Conservation (phyloP, 441 rosid species). For the Iberis amara region DNA sequence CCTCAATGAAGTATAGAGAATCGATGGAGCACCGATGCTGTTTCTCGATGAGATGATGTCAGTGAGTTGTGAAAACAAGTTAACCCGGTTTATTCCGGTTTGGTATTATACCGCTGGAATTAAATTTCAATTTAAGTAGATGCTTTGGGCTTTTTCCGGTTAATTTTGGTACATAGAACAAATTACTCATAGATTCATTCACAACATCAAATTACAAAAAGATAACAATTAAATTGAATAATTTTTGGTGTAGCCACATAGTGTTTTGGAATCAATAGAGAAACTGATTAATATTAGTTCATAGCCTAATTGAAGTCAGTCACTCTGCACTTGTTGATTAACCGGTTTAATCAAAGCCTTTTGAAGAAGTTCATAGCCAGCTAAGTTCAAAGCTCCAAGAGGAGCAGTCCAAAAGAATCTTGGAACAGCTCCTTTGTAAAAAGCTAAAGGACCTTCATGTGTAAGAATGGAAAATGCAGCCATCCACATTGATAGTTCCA, state of each 20-base stretch:
- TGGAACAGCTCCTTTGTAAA: constrained; percentile 87
- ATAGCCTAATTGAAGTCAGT: not conserved
- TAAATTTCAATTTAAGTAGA: not conserved
- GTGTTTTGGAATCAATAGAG: no score
- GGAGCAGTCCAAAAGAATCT: constrained; percentile 97
- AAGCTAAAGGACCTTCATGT: constrained; percentile 72
- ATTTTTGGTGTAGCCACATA: no score
- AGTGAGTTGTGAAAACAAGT: not conserved
- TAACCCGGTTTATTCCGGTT: constrained; percentile 2
- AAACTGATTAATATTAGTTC: not conserved
- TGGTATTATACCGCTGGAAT: not conserved
- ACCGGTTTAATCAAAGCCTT: constrained; percentile 53
- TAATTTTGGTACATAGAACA: no score
- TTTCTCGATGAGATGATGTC: constrained; percentile 16
- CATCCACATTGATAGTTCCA: constrained; percentile 59
- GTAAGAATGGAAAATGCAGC: constrained; percentile 61
- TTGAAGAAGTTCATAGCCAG: constrained; percentile 79
- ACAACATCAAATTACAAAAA: not conserved
- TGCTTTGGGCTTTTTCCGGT: no score
- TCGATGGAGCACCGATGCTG: not conserved
- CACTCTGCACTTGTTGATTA: constrained; percentile 21
- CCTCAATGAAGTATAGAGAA: not conserved
- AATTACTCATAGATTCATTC: no score
- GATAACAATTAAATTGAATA: not conserved
- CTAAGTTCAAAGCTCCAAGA: constrained; percentile 92